Evolutionary conservation across 2,329 filamentous ascomycete genomes (phyloP).

Genomic region (Monosporascus sp.): DNA sequence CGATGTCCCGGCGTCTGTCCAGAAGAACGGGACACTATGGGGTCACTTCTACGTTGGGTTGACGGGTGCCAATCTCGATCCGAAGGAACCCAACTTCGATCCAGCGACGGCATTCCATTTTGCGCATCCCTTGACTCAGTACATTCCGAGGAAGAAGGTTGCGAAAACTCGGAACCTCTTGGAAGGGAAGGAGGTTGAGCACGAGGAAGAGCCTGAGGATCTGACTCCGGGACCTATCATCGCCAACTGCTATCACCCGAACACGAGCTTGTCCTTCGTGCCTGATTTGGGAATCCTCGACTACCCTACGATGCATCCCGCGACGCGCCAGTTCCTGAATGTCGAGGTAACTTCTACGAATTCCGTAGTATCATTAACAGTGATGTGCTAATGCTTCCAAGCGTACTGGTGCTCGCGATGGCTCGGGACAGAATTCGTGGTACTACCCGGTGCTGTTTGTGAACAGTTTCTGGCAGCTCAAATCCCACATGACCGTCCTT

Average conservation of each 20-base stretch:
- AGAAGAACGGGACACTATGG: constrained; percentile 90
- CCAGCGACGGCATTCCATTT: constrained; percentile 75
- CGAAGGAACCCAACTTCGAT: constrained; percentile 66
- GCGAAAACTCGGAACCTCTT: constrained; percentile 84
- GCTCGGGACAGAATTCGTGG: constrained; percentile 82
- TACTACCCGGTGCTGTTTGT: constrained; percentile 85
- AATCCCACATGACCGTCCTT: constrained; percentile 81
- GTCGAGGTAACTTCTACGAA: constrained; percentile 51
- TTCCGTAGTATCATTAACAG: background rate
- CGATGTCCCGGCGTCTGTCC: constrained; percentile 69
- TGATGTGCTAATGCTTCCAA: constrained; percentile 9
- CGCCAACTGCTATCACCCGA: constrained; percentile 88
- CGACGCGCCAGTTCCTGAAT: constrained; percentile 69
- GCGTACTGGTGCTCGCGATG: constrained; percentile 73
- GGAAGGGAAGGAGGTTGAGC: constrained; percentile 45
- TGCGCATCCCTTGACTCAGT: constrained; percentile 77
- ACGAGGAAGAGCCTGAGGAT: constrained; percentile 43
- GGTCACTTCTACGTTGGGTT: constrained; percentile 89
- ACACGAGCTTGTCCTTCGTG: constrained; percentile 83
- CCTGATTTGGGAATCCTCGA: constrained; percentile 69
- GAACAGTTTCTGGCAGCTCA: constrained; percentile 97
- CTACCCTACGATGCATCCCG: constrained; percentile 63
- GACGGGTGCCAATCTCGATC: constrained; percentile 70
- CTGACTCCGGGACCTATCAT: constrained; percentile 61
- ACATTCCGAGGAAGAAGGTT: constrained; percentile 85